phyloP scores from a whole-genome alignment of 345 rosid genomes.

The Anacardium occidentale region DNA sequence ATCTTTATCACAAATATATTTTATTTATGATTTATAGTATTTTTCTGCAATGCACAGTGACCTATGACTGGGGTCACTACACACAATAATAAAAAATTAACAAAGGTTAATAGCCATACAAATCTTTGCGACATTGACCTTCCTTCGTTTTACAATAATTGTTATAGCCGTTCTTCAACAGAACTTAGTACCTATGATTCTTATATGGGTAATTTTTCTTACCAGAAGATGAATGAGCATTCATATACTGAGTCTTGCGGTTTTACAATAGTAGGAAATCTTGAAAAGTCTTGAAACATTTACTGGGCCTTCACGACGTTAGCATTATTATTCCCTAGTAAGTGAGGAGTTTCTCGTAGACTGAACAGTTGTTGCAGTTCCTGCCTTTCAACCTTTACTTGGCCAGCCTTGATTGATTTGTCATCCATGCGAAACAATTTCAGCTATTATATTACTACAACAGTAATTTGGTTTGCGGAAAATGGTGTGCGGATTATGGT shows the following conservation, averaged over 20 bases:
- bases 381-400: slow-evolving; percentile 3
- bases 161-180: not conserved
- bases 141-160: no score
- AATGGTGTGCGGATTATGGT: not conserved
- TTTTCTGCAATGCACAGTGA: no score
- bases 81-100: no score
- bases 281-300: not conserved
- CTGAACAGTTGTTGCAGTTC: not conserved
- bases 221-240: not conserved
- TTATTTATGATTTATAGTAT: no score
- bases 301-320: not conserved
- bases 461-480: not conserved
- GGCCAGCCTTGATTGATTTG: not conserved
- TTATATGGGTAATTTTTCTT: not conserved
- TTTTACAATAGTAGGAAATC: not conserved
- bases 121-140: not conserved
- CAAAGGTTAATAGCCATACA: not conserved
- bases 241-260: not conserved
- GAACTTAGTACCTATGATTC: not conserved
- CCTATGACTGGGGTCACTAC: no score
- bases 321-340: not conserved
- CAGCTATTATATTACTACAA: not conserved
- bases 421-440: not conserved
- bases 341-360: not conserved
- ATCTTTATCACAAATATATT: no score